Base-by-base conservation (phyloP, 2,329 filamentous ascomycete genomes). In the Cordyceps fumosorosea region DNA sequence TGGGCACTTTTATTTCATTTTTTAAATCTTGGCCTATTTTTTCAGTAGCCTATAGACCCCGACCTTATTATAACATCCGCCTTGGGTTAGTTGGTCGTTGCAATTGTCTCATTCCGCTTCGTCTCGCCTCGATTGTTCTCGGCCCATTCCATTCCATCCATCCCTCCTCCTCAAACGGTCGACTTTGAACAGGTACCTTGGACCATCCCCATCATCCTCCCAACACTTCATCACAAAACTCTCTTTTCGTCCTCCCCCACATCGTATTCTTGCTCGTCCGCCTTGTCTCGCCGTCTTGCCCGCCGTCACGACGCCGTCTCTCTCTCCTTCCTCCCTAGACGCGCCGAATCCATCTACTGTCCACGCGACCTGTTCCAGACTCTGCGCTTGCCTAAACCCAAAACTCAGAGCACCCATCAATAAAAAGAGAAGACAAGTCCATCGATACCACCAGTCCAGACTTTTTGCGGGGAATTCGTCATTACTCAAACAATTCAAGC, bases 171-270 rank as follows among this genome's bases (percentile, higher is more conserved):
- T 54, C 6, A 32, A 54, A 54, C 34, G 34, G 52, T 55, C 22
- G 20, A 14, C 53, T 42, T 12, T 20, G 6, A 34, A 34, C 34
- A 42, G 10, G 53, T 55, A 55, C 37, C 53, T 55, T 29, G 53
- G 44, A 29, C 53, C 22, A 14, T 44, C 53, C 53, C 53, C 34
- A n/a, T 44, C 52, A 54, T 54, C 52, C 6, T 54, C 37, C 8
- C 20, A 24, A 37, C 51, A 20, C 32, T 24, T 40, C 18, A n/a
- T 18, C 16, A 42, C 11, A 20, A 44, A 55, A 55, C 53, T 55
- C 53, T 55, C 53, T 44, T 44, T 55, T 55, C 22, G 37, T n/a
- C 37, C 22, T 55, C 53, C 53, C 52, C 53, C 53, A 55, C 53
- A 55, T 44, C 22, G 2, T 5, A 16, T 42, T 26, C 8, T 24